phyloP scores from a whole-genome alignment of 176 grass and related monocot species.

The Areca catechu region DNA sequence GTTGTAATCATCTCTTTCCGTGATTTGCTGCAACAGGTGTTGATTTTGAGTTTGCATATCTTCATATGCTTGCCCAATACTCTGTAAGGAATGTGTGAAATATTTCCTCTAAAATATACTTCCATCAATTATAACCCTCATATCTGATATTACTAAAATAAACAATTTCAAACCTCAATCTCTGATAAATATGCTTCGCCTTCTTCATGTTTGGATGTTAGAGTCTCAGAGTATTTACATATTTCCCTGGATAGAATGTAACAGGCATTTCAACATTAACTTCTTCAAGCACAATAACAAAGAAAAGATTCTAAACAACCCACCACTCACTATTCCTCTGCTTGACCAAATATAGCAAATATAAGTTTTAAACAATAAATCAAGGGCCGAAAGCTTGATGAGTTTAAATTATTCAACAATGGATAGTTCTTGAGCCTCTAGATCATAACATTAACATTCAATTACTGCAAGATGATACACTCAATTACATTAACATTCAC shows the following conservation, averaged over 20 bases:
- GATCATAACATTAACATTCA: too few relatives aligned
- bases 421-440: too few relatives aligned
- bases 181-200: slow-evolving; percentile 60
- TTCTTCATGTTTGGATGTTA: slow-evolving; percentile 88
- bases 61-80: slow-evolving; percentile 83
- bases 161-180: slow-evolving; percentile 54
- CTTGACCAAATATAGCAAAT: too few relatives aligned
- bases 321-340: too few relatives aligned
- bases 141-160: slow-evolving; percentile 8
- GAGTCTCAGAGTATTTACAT: slow-evolving; percentile 44
- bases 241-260: slow-evolving; percentile 42
- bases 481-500: too few relatives aligned
- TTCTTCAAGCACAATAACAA: slow-evolving; percentile 3
- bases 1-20: slow-evolving; percentile 95
- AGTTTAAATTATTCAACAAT: too few relatives aligned
- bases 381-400: too few relatives aligned
- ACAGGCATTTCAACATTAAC: not conserved
- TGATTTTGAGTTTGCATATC: slow-evolving; percentile 91
- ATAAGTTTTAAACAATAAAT: too few relatives aligned
- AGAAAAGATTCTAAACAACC: not conserved
- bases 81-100: slow-evolving; percentile 34
- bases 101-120: not conserved
- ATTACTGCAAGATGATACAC: too few relatives aligned
- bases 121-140: not conserved
- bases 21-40: slow-evolving; percentile 85